phyloP scores from a whole-genome alignment of 495 filamentous ascomycete genomes.

The Penicillium malachiteum region DNA sequence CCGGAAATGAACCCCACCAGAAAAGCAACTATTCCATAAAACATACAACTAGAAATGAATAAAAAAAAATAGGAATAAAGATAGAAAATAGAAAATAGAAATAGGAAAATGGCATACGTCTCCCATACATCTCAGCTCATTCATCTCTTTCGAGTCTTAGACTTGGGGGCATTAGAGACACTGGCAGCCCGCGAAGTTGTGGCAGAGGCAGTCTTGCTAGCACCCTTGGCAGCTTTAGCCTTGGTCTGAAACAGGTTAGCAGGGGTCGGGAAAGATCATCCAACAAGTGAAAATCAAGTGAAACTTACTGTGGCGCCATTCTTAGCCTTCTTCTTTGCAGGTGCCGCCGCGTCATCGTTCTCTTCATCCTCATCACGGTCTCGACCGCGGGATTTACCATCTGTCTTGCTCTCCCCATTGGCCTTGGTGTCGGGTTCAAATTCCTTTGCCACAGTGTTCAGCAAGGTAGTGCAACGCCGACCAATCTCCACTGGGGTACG shows the following conservation, averaged over 20 bases:
- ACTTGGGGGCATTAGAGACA: slow-evolving; percentile 49
- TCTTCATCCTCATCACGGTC: slow-evolving; percentile 71
- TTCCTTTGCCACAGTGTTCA: slow-evolving; percentile 91
- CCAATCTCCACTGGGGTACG: slow-evolving; percentile 90
- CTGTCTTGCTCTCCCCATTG: slow-evolving; percentile 70
- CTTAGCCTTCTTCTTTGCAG: slow-evolving; percentile 91
- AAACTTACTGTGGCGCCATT: slow-evolving; percentile 65
- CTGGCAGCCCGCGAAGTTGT: slow-evolving; percentile 58
- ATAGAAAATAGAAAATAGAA: not conserved
- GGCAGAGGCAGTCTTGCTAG: slow-evolving; percentile 51
- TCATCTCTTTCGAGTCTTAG: slow-evolving; percentile 51
- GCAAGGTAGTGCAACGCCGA: slow-evolving; percentile 86
- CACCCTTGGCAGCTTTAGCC: slow-evolving; percentile 56
- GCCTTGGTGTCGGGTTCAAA: slow-evolving; percentile 78
- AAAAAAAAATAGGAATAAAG: not conserved
- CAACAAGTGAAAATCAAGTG: slow-evolving; percentile 3
- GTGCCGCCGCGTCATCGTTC: slow-evolving; percentile 78
- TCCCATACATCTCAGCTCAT: not conserved
- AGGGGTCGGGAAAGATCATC: slow-evolving; percentile 1
- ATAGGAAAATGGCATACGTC: not conserved
- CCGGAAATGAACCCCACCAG: slow-evolving; percentile 1
- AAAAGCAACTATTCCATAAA: slow-evolving; percentile 3
- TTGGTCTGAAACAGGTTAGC: slow-evolving; percentile 52
- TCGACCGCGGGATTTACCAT: slow-evolving; percentile 69
- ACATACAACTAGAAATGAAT: not conserved